Percentiles rank a stretch among this genome's conserved stretches.
Evolutionary conservation across 495 filamentous ascomycete genomes (phyloP).

Genomic region (Aspergillus avenaceus): DNA sequence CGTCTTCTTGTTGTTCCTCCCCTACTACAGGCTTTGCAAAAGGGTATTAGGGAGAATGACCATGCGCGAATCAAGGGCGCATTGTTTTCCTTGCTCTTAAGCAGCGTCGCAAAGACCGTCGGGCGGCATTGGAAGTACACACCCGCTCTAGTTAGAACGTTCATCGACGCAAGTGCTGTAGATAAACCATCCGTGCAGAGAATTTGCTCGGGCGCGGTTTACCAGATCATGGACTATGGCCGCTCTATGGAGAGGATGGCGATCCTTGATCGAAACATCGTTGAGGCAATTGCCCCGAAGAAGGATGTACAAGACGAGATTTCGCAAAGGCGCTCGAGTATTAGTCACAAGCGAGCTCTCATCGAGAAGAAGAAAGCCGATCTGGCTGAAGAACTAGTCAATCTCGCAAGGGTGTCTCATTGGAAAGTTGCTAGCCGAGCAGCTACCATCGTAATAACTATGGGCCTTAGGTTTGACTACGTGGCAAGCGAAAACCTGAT

Average conservation of each 20-base stretch:
- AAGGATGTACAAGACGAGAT: conserved; percentile 63
- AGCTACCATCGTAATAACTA: conserved; percentile 80
- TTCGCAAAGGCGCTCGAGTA: conserved; percentile 59
- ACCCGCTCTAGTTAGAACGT: conserved; percentile 77
- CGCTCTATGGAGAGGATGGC: conserved; percentile 81
- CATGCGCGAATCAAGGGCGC: conserved; percentile 90
- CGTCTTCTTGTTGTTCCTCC: conserved; percentile 84
- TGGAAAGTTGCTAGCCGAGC: conserved; percentile 94
- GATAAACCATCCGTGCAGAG: conserved; percentile 94
- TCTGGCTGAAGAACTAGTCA: conserved; percentile 75
- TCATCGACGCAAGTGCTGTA: conserved; percentile 81
- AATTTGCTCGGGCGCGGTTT: conserved; percentile 74
- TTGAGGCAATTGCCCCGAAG: conserved; percentile 70
- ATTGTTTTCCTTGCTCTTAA: conserved; percentile 83
- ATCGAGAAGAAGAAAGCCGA: conserved; percentile 81
- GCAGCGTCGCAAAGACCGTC: conserved; percentile 81
- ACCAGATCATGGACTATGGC: conserved; percentile 87
- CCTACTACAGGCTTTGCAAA: conserved; percentile 71
- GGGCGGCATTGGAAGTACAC: conserved; percentile 91
- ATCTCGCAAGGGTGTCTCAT: conserved; percentile 71
- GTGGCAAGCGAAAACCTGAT: conserved; percentile 77
- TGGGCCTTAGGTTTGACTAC: conserved; percentile 83
- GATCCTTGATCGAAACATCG: conserved; percentile 68
- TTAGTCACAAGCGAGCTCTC: conserved; percentile 65
- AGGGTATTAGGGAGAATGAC: conserved; percentile 77